A percentile compares a stretch with the other conserved stretches of the same genome.
Conservation (phyloP, 768 basidiomycete species). For the Cyclocybe aegerita region DNA sequence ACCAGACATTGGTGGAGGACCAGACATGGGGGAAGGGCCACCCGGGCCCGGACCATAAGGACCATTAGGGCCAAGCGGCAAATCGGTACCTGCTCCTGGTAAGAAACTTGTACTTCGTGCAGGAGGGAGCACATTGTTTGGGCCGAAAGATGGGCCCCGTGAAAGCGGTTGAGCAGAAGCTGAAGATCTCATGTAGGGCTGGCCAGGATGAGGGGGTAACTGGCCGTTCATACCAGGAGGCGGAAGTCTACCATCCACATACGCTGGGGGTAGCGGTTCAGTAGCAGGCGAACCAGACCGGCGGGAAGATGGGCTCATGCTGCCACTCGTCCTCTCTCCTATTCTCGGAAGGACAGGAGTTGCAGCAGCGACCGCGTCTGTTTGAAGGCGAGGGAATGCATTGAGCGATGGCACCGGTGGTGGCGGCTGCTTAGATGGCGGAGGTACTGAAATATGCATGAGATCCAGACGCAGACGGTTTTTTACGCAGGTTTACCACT, state of each 20-base stretch:
- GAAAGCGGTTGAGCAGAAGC: slow-evolving; percentile 32
- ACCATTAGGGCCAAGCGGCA: slow-evolving; percentile 20
- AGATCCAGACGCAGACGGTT: slow-evolving; percentile 1
- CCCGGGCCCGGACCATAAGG: slow-evolving; percentile 14
- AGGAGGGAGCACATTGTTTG: slow-evolving; percentile 37
- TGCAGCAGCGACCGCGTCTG: slow-evolving; percentile 4
- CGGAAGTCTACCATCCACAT: slow-evolving; percentile 15
- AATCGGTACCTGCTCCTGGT: slow-evolving; percentile 18
- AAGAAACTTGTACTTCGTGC: slow-evolving; percentile 34
- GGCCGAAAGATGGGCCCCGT: slow-evolving; percentile 26
- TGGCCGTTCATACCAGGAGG: slow-evolving; percentile 10
- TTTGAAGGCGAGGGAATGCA: slow-evolving; percentile 24
- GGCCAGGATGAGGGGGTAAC: slow-evolving; percentile 6
- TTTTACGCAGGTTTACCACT: slow-evolving; percentile 24
- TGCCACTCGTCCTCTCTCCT: slow-evolving; percentile 7
- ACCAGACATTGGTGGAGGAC: slow-evolving; percentile 15
- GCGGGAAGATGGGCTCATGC: slow-evolving; percentile 8
- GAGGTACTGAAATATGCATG: slow-evolving; percentile 41
- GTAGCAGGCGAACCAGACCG: slow-evolving; percentile 15
- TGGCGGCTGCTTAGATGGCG: slow-evolving; percentile 59
- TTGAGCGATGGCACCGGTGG: slow-evolving; percentile 62
- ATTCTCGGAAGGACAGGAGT: slow-evolving; percentile 5
- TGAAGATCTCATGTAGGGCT: slow-evolving; percentile 20
- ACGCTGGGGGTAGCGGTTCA: slow-evolving; percentile 16
- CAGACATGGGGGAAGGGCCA: slow-evolving; percentile 6